phyloP scores from a whole-genome alignment of 768 basidiomycete species.

The Tylopilus sp. region DNA sequence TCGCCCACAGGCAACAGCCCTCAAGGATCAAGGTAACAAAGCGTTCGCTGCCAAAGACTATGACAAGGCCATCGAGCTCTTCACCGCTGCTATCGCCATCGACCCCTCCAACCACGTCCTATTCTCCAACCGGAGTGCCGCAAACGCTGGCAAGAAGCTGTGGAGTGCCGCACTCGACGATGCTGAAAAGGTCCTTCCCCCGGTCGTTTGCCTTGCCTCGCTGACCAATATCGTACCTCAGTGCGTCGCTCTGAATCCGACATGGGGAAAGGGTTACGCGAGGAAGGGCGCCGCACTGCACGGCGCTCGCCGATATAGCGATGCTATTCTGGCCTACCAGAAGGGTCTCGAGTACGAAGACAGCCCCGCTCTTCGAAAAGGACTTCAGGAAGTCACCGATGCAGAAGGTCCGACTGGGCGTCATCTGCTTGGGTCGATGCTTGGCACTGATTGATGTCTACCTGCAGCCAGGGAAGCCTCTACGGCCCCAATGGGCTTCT shows the following conservation, averaged over 20 bases:
- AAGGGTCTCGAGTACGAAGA: conserved; percentile 79
- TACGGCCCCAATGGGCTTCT: conserved; percentile 55
- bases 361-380: conserved; percentile 78
- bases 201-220: background rate
- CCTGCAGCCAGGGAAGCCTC: conserved; percentile 37
- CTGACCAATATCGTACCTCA: conserved; percentile 28
- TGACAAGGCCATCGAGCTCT: conserved; percentile 80
- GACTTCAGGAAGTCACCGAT: conserved; percentile 82
- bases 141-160: conserved; percentile 79
- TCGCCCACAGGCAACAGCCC: conserved; percentile 42
- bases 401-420: conserved; percentile 59
- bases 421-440: background rate
- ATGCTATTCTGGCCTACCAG: conserved; percentile 83
- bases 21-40: conserved; percentile 94
- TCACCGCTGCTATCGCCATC: conserved; percentile 76
- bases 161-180: conserved; percentile 77
- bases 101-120: conserved; percentile 86
- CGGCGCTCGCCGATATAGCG: conserved; percentile 71
- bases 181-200: conserved; percentile 71
- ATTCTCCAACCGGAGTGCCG: conserved; percentile 91
- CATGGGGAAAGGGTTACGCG: conserved; percentile 88
- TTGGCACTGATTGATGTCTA: conserved; percentile 4
- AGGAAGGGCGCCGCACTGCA: conserved; percentile 93
- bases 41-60: conserved; percentile 93
- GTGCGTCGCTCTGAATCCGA: conserved; percentile 76